A percentile compares a stretch with the other conserved stretches of the same genome.
These are phyloP conservation scores for Trematosphaeria pertusa DNA, from an alignment of 2,329 filamentous ascomycete species.

Conservation along the genomic window DNA sequence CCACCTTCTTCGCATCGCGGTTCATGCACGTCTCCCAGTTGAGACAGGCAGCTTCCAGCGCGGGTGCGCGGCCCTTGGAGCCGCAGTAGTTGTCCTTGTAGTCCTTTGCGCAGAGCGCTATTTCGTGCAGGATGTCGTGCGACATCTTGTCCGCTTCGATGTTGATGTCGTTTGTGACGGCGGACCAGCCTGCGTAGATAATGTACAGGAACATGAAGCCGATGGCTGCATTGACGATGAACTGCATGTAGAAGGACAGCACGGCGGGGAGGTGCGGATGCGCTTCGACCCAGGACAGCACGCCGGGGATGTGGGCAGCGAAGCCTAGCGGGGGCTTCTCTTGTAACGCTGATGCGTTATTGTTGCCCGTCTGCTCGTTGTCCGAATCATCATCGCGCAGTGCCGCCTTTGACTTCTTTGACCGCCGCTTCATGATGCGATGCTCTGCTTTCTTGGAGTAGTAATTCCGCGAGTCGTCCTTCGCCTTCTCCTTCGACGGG, in stretches of 20 bases:
- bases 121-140: constrained; percentile 73
- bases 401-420: constrained; percentile 32
- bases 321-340: constrained; percentile 21
- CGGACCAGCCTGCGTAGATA: constrained; percentile 71
- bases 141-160: constrained; percentile 73
- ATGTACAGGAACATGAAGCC: constrained; percentile 67
- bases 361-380: constrained; percentile 14
- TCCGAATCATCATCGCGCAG: constrained; percentile 36
- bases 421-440: constrained; percentile 45
- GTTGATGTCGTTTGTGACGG: constrained; percentile 76
- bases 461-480: constrained; percentile 41
- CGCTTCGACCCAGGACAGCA: constrained; percentile 68
- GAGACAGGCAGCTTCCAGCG: constrained; percentile 74
- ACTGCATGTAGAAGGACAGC: constrained; percentile 70
- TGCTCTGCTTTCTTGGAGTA: constrained; percentile 49
- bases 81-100: constrained; percentile 80
- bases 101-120: constrained; percentile 74
- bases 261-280: constrained; percentile 71
- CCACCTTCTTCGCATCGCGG: constrained; percentile 78
- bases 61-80: constrained; percentile 70
- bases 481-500: constrained; percentile 48
- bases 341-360: constrained; percentile 5
- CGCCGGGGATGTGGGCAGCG: constrained; percentile 49
- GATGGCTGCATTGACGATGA: constrained; percentile 70
- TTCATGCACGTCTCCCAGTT: constrained; percentile 90